Evolutionary conservation across 1,284 basidiomycete genomes (phyloP).

Genomic region (Prillingera fragicola): DNA sequence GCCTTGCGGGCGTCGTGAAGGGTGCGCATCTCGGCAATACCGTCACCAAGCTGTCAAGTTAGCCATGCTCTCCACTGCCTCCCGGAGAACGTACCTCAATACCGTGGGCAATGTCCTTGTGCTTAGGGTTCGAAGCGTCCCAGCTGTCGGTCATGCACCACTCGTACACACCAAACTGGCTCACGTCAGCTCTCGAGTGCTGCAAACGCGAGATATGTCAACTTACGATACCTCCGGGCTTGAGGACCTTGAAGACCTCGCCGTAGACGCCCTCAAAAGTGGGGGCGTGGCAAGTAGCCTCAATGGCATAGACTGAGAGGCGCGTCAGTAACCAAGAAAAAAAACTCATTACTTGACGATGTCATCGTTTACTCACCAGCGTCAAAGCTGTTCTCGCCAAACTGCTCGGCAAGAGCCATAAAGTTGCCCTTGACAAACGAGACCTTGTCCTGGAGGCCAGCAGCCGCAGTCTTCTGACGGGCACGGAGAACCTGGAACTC

Average conservation of each 20-base stretch:
- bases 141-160: slow-evolving; percentile 98
- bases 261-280: slow-evolving; percentile 93
- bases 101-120: slow-evolving; percentile 86
- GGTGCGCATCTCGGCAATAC: slow-evolving; percentile 95
- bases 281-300: slow-evolving; percentile 95
- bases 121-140: slow-evolving; percentile 78
- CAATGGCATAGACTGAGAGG: slow-evolving; percentile 80
- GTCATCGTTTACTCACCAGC: slow-evolving; percentile 64
- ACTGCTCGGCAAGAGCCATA: slow-evolving; percentile 88
- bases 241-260: slow-evolving; percentile 89
- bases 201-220: neutral
- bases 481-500: slow-evolving; percentile 89
- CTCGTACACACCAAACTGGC: slow-evolving; percentile 91
- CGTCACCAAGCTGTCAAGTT: slow-evolving; percentile 65
- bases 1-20: slow-evolving; percentile 69
- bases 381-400: slow-evolving; percentile 90
- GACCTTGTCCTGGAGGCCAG: slow-evolving; percentile 71
- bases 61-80: neutral
- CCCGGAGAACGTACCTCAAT: slow-evolving; percentile 55
- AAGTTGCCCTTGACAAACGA: slow-evolving; percentile 88
- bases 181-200: no score
- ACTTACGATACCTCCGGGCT: slow-evolving; percentile 90
- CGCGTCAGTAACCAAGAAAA: no score
- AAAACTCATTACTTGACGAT: no score
- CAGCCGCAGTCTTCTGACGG: slow-evolving; percentile 72